A percentile compares a stretch with the other conserved stretches of the same genome.
Conservation (phyloP, 208 protist genomes). For the Leishmania turanica region DNA sequence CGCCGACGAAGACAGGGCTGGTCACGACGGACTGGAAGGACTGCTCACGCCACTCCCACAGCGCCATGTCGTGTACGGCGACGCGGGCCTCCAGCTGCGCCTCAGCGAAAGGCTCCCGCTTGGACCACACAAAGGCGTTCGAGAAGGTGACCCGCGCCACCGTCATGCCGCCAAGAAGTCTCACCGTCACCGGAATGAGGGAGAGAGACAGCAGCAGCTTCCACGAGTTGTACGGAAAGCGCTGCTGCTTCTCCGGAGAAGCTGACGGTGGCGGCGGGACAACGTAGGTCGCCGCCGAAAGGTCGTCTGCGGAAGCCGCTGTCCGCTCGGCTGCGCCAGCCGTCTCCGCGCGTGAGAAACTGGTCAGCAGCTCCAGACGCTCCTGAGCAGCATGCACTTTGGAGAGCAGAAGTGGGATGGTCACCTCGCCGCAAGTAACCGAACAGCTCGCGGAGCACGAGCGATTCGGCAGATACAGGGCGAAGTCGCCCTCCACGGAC, state of each 20-base stretch:
- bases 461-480: constrained; percentile 22
- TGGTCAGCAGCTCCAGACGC: constrained; percentile 31
- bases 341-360: not conserved
- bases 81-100: constrained; percentile 50
- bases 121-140: constrained; percentile 58
- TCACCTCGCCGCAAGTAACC: constrained; percentile 34
- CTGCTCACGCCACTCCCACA: constrained; percentile 54
- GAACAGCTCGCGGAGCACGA: constrained; percentile 31
- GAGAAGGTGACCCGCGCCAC: constrained; percentile 49
- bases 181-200: constrained; percentile 49
- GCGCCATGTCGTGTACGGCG: constrained; percentile 48
- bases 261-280: constrained; percentile 10
- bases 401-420: constrained; percentile 21
- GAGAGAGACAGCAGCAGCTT: constrained; percentile 54
- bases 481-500: constrained; percentile 24
- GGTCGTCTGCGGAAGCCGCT: not conserved
- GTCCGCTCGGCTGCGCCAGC: not conserved
- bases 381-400: constrained; percentile 19
- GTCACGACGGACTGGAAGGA: constrained; percentile 35
- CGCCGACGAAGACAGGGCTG: constrained; percentile 38
- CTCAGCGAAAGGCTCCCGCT: constrained; percentile 27
- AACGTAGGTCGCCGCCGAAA: constrained; percentile 4
- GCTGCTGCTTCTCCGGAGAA: not conserved
- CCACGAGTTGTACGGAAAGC: constrained; percentile 47
- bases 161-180: constrained; percentile 36